A percentile compares a stretch with the other conserved stretches of the same genome.
phyloP scores from a whole-genome alignment of 2,329 filamentous ascomycete species.

The Neonectria magnoliae region DNA sequence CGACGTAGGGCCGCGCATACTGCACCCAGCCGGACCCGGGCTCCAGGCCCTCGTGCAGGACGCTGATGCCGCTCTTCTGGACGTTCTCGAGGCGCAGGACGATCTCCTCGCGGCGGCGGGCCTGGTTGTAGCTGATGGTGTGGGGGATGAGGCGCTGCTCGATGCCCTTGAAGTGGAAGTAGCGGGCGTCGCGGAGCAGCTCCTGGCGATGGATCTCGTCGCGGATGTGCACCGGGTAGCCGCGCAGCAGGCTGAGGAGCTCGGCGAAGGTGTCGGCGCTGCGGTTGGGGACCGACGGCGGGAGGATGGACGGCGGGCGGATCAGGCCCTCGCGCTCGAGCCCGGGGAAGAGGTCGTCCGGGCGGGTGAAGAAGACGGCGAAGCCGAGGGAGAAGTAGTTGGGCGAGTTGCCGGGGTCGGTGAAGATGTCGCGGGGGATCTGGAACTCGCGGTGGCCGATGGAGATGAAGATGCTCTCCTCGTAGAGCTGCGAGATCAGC shows the following conservation, averaged over 20 bases:
- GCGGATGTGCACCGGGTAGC: slow-evolving; percentile 82
- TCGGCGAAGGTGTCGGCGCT: slow-evolving; percentile 88
- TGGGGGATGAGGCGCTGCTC: slow-evolving; percentile 89
- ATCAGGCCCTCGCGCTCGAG: slow-evolving; percentile 81
- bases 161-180: slow-evolving; percentile 91
- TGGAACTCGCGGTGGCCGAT: slow-evolving; percentile 90
- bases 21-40: slow-evolving; percentile 67
- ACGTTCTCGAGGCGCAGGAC: slow-evolving; percentile 83
- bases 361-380: slow-evolving; percentile 84
- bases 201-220: slow-evolving; percentile 80
- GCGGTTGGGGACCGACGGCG: slow-evolving; percentile 82
- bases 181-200: slow-evolving; percentile 85
- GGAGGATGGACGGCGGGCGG: slow-evolving; percentile 85
- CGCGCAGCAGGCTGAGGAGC: slow-evolving; percentile 81
- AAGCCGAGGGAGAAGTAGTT: slow-evolving; percentile 97
- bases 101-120: slow-evolving; percentile 77
- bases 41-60: slow-evolving; percentile 56
- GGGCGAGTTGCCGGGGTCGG: slow-evolving; percentile 85
- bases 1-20: slow-evolving; percentile 88
- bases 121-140: slow-evolving; percentile 77
- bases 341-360: slow-evolving; percentile 85
- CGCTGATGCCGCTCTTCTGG: slow-evolving; percentile 83
- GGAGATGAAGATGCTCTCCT: slow-evolving; percentile 90
- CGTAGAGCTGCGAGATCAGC: slow-evolving; percentile 89
- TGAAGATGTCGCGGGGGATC: slow-evolving; percentile 89